Evolutionary conservation across 2,329 filamentous ascomycete genomes (phyloP), one percentile per base, ranked within the genome.

Genomic region (Trichoderma oligosporum): DNA sequence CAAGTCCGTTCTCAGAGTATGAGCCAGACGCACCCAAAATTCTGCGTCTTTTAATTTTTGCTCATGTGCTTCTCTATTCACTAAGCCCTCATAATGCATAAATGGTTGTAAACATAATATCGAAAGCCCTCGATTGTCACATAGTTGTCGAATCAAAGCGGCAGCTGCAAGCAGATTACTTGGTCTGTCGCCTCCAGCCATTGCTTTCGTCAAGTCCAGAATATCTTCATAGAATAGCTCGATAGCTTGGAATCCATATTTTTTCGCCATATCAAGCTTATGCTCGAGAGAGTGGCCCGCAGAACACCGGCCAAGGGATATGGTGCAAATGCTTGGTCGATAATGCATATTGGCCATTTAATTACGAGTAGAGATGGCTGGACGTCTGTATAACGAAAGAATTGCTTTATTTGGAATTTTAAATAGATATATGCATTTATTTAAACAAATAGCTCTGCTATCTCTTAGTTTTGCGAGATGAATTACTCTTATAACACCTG

Each of bases 191-290:
- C 74, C 66, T 39, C 76, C 76, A 2, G 75, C 67, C 1, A 79
- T 68, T 1, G 76, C 69, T 63, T 62, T 64, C 24, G 86, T 82
- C 12, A 87, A 66, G 64, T 84, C 82, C 58, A 82, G 74, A 3
- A 93, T 78, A 68, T 93, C 89, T 67, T 93, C 88, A 70, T 87
- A 85, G 75, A 91, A 91, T 18, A 91, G 77, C 68, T 93, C 89
- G 62, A 93, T 82, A 51, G 86, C 87, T 58, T 80, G 70, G 67
- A 90, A 83, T 18, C 84, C 85, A 63, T 87, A 79, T 55, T 77
- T 75, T 5, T 81, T 75, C 8, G 88, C 88, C 73, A 84, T 81
- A 67, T 85, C 78, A 47, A 93, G 79, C 67, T 91, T 93, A 66
- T 81, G 74, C 1, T 78, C 71, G 20, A 93, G 77, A 25, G 78